Evolutionary conservation across 345 rosid species (phyloP).

Genomic region (Dimocarpus longan): DNA sequence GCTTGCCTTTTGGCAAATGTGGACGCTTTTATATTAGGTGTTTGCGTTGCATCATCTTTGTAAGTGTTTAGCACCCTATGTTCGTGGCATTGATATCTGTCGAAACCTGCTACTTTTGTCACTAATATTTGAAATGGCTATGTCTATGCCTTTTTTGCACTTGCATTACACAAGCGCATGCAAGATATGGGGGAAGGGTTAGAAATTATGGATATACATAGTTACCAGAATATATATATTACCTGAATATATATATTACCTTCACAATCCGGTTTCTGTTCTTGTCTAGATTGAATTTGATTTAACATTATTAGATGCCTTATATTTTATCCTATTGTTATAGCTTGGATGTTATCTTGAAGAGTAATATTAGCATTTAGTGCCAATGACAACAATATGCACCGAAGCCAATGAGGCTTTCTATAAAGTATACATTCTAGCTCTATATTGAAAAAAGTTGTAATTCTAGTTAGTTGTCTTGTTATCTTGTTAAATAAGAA

Average conservation of each 20-base stretch:
- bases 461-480: too few relatives aligned
- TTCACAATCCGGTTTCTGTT: neutral
- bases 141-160: neutral
- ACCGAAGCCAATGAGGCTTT: too few relatives aligned
- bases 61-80: neutral
- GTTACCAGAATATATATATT: neutral
- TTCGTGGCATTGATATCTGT: neutral
- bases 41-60: neutral
- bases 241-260: neutral
- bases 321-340: neutral
- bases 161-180: neutral
- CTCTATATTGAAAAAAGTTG: too few relatives aligned
- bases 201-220: neutral
- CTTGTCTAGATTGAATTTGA: neutral
- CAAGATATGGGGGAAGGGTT: neutral
- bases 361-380: neutral
- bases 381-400: too few relatives aligned
- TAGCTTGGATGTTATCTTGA: neutral
- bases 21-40: neutral
- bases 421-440: too few relatives aligned
- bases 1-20: neutral
- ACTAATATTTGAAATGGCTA: neutral
- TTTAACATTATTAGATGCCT: neutral
- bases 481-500: too few relatives aligned
- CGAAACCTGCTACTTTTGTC: neutral